Percentiles rank a stretch among this genome's conserved stretches.
Conservation (phyloP, 306 rosid species). For the Trifolium subterraneum region DNA sequence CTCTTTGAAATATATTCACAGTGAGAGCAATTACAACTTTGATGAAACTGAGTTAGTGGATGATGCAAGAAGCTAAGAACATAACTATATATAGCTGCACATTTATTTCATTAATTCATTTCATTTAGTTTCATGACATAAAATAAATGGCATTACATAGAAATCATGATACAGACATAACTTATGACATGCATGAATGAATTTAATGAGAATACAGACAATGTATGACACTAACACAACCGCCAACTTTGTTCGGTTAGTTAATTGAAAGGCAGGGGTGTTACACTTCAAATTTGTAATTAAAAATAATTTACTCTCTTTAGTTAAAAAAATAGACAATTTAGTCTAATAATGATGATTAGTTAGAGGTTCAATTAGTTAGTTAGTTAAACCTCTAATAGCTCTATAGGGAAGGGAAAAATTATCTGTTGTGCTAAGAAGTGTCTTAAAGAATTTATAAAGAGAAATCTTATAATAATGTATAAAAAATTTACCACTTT, state of each 20-base stretch:
- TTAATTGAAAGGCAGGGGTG: no score
- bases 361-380: no score
- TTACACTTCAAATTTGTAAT: no score
- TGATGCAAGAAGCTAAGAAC: slow-evolving; percentile 1
- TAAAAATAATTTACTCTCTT: no score
- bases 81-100: background rate
- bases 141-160: background rate
- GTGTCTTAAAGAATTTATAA: no score
- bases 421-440: no score
- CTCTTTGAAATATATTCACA: background rate
- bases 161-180: background rate
- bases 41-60: slow-evolving; percentile 23
- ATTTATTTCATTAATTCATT: background rate
- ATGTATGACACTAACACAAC: background rate
- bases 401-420: no score
- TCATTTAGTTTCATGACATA: background rate
- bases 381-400: no score
- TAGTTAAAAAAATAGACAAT: no score
- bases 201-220: background rate
- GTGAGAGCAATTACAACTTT: background rate
- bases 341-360: no score
- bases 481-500: no score
- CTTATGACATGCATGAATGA: background rate
- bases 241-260: background rate
- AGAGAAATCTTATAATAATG: no score